Percentiles rank a stretch among this genome's conserved stretches.
These are phyloP conservation scores for Ophiostoma angusticollis DNA, from an alignment of 2,329 filamentous ascomycete genomes.

Conservation along the genomic window DNA sequence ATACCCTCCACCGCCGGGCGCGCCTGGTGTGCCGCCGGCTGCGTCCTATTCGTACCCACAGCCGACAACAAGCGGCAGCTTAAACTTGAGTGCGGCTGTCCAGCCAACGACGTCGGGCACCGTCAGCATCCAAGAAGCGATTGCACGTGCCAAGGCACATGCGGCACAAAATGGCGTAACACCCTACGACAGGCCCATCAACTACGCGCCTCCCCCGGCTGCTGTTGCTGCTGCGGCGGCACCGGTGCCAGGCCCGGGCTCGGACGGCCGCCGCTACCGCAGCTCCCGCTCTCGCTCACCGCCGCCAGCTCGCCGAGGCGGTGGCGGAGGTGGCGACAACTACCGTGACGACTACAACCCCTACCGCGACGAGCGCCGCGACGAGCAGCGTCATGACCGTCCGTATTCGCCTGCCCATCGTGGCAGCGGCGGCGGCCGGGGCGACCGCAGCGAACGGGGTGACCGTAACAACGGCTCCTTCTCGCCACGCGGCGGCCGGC, in stretches of 20 bases:
- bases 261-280: slow-evolving; percentile 43
- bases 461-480: slow-evolving; percentile 27
- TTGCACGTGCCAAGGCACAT: slow-evolving; percentile 72
- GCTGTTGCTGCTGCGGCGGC: slow-evolving; percentile 12
- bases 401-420: slow-evolving; percentile 9
- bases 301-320: slow-evolving; percentile 36
- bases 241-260: slow-evolving; percentile 19
- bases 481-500: too few species aligned
- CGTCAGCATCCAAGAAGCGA: slow-evolving; percentile 70
- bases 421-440: slow-evolving; percentile 42
- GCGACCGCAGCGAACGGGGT: slow-evolving; percentile 28
- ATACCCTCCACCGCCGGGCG: slow-evolving; percentile 13
- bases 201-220: slow-evolving; percentile 28
- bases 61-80: slow-evolving; percentile 59
- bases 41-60: slow-evolving; percentile 35
- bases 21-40: slow-evolving; percentile 2
- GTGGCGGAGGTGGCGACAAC: slow-evolving; percentile 54
- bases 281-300: slow-evolving; percentile 64
- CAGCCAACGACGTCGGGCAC: slow-evolving; percentile 69
- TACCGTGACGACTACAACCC: slow-evolving; percentile 35
- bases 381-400: slow-evolving; percentile 35
- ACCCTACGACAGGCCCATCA: slow-evolving; percentile 44
- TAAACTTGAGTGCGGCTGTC: slow-evolving; percentile 62
- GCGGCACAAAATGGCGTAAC: slow-evolving; percentile 65
- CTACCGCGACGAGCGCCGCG: slow-evolving; percentile 38